These are phyloP conservation scores for Canariomyces notabilis DNA, from an alignment of 2,329 filamentous ascomycete species.

Conservation along the genomic window DNA sequence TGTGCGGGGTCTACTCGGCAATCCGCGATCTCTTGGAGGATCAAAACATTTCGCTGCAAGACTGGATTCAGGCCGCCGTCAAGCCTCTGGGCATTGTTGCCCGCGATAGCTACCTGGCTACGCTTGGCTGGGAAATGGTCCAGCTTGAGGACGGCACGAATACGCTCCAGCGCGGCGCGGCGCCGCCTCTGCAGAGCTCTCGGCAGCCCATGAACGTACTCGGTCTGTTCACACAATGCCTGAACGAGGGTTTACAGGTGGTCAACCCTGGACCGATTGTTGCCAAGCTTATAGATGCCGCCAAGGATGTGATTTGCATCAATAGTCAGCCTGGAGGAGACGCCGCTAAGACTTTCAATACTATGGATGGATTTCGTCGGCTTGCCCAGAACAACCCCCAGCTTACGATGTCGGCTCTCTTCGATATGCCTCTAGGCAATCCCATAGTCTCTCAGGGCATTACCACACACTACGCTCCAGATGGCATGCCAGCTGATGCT, in stretches of 20 bases:
- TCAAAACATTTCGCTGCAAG: constrained; percentile 18
- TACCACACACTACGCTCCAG: neutral
- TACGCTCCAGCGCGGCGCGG: constrained; percentile 11
- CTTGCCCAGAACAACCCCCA: constrained; percentile 10
- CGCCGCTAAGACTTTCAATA: neutral
- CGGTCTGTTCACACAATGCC: constrained; percentile 19
- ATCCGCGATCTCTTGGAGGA: constrained; percentile 17
- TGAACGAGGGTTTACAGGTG: constrained; percentile 18
- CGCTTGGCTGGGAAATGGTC: constrained; percentile 19
- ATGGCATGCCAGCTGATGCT: constrained; percentile 1
- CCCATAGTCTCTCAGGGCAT: constrained; percentile 9
- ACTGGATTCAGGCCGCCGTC: constrained; percentile 20
- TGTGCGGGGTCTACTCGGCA: constrained; percentile 21
- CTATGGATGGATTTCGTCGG: constrained; percentile 12
- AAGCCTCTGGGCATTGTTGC: constrained; percentile 16
- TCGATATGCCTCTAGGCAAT: constrained; percentile 9
- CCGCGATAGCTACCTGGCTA: constrained; percentile 18
- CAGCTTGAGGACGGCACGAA: constrained; percentile 14
- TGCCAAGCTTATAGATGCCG: constrained; percentile 16
- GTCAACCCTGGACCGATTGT: constrained; percentile 16
- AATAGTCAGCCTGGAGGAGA: constrained; percentile 11
- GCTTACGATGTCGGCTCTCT: constrained; percentile 15
- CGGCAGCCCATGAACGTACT: constrained; percentile 21
- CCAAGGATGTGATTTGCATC: constrained; percentile 21
- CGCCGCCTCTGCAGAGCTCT: constrained; percentile 4